Conservation (phyloP, 306 rosid species). For the Trifolium repens region DNA sequence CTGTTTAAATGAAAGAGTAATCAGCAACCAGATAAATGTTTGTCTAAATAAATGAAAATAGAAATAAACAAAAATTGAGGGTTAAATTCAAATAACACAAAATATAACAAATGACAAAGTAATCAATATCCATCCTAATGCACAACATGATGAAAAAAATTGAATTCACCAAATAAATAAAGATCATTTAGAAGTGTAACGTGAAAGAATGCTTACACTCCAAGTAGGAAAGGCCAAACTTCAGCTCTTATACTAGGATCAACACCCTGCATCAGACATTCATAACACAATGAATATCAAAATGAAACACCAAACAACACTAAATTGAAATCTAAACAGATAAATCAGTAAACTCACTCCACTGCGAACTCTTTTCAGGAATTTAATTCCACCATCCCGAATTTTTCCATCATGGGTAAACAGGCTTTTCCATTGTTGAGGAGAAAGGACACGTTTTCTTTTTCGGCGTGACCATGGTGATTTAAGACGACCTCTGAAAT, state of each 20-base stretch:
- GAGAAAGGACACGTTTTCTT: constrained; percentile 84
- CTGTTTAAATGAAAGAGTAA: constrained; percentile 58
- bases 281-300: constrained; percentile 40
- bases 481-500: constrained; percentile 88
- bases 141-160: constrained; percentile 35
- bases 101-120: constrained; percentile 15
- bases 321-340: constrained; percentile 12
- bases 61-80: not conserved
- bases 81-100: constrained; percentile 1
- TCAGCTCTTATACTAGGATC: constrained; percentile 90
- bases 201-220: constrained; percentile 77
- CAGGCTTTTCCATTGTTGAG: constrained; percentile 78
- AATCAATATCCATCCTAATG: constrained; percentile 19
- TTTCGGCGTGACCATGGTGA: constrained; percentile 99
- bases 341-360: constrained; percentile 74
- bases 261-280: constrained; percentile 73
- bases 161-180: constrained; percentile 19
- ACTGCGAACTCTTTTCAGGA: constrained; percentile 95
- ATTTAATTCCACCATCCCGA: constrained; percentile 85
- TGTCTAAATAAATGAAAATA: constrained; percentile 4
- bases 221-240: constrained; percentile 99
- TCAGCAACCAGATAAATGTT: constrained; percentile 43
- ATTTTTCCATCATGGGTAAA: constrained; percentile 84
- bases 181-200: constrained; percentile 27
- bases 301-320: constrained; percentile 22